Conservation (phyloP, 345 rosid genomes). For the Reutealis trisperma region DNA sequence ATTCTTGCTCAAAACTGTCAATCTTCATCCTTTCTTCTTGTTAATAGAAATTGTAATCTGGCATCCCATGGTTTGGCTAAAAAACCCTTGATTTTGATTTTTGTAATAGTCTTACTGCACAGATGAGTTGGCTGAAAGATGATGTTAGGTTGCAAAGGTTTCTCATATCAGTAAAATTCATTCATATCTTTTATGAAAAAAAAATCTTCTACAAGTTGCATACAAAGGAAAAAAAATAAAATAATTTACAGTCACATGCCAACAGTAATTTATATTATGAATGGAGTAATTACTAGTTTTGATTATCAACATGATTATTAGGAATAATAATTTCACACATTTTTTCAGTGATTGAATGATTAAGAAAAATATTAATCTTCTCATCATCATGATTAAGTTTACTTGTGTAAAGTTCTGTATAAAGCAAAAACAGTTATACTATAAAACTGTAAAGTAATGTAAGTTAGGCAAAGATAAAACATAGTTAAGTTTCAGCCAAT, state of each 20-base stretch:
- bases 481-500: slow-evolving; percentile 30
- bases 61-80: no score
- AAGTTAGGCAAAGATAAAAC: slow-evolving; percentile 33
- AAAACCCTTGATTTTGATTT: no score
- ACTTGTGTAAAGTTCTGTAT: slow-evolving; percentile 16
- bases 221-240: slow-evolving; percentile 15
- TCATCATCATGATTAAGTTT: neutral
- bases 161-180: no score
- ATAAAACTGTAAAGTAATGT: slow-evolving; percentile 19
- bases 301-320: slow-evolving; percentile 1
- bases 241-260: slow-evolving; percentile 18
- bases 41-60: no score
- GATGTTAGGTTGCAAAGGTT: no score
- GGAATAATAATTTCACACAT: slow-evolving; percentile 19
- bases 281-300: neutral
- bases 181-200: no score
- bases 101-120: no score
- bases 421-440: slow-evolving; percentile 7
- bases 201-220: slow-evolving; percentile 4
- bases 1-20: no score
- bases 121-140: no score
- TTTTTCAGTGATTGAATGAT: slow-evolving; percentile 5
- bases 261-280: slow-evolving; percentile 17
- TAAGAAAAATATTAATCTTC: neutral
- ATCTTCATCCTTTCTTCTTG: no score